Evolutionary conservation across 768 basidiomycete genomes (phyloP).

Genomic region (Candolleomyces eurysporus): DNA sequence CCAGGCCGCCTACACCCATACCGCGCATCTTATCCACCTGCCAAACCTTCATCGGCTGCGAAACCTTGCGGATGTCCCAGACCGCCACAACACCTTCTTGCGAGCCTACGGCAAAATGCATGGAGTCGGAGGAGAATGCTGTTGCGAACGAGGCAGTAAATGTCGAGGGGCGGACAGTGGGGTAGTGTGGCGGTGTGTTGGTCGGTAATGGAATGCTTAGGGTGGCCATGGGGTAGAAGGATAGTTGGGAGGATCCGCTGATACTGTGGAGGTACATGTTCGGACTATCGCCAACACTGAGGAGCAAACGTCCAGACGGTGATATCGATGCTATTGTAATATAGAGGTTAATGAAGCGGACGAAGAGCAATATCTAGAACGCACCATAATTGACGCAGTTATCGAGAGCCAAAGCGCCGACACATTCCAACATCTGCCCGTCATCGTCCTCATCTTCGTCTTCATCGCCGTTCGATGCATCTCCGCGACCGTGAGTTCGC

Average conservation of each 20-base stretch:
- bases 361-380: not conserved
- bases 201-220: slow-evolving; percentile 12
- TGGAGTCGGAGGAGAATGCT: slow-evolving; percentile 13
- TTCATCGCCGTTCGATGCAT: not conserved
- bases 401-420: slow-evolving; percentile 14
- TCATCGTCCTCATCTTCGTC: slow-evolving; percentile 2
- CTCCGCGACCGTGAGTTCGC: slow-evolving; percentile 6
- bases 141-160: slow-evolving; percentile 18
- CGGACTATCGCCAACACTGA: slow-evolving; percentile 15
- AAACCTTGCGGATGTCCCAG: slow-evolving; percentile 16
- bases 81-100: slow-evolving; percentile 16
- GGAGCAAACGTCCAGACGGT: slow-evolving; percentile 14
- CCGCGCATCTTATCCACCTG: slow-evolving; percentile 17
- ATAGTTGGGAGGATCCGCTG: slow-evolving; percentile 11
- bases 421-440: slow-evolving; percentile 3
- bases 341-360: not conserved
- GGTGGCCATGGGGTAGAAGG: slow-evolving; percentile 11
- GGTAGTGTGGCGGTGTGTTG: slow-evolving; percentile 14
- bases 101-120: slow-evolving; percentile 17
- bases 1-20: slow-evolving; percentile 4
- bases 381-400: slow-evolving; percentile 14
- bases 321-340: slow-evolving; percentile 12
- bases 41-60: slow-evolving; percentile 15
- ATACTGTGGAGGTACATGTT: slow-evolving; percentile 16
- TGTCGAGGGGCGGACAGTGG: slow-evolving; percentile 14